Percentiles rank a stretch among this genome's conserved stretches.
phyloP scores from a whole-genome alignment of 2,329 filamentous ascomycete species.

The Alternaria rosae region DNA sequence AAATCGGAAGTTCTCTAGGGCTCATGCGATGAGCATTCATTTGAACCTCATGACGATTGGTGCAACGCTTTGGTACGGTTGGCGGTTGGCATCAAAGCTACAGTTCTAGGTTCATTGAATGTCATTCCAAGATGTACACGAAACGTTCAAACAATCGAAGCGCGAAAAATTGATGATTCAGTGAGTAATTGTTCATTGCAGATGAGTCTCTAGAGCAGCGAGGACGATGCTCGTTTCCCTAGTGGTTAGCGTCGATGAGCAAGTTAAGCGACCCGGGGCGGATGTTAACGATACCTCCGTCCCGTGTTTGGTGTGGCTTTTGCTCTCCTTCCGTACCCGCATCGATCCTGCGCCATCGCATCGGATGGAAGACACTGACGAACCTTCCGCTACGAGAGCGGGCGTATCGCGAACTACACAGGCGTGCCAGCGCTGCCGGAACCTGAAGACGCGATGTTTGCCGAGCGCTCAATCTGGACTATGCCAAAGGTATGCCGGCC shows the following conservation, averaged over 20 bases:
- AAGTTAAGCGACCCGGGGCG: slow-evolving; percentile 7
- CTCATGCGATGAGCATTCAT: slow-evolving; percentile 55
- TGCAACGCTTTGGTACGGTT: slow-evolving; percentile 37
- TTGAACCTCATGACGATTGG: slow-evolving; percentile 51
- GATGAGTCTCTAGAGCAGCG: not conserved
- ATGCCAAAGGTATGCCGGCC: slow-evolving; percentile 38
- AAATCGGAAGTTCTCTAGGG: slow-evolving; percentile 46
- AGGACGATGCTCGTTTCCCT: not conserved
- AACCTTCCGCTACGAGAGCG: slow-evolving; percentile 20
- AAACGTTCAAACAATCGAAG: too few species aligned
- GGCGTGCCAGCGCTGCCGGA: slow-evolving; percentile 46
- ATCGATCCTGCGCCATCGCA: not conserved
- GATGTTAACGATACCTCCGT: slow-evolving; percentile 11
- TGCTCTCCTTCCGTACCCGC: not conserved
- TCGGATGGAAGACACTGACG: slow-evolving; percentile 37
- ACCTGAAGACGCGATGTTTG: slow-evolving; percentile 43
- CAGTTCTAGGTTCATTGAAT: not conserved
- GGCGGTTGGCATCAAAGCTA: not conserved
- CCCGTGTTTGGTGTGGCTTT: slow-evolving; percentile 3
- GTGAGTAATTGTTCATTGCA: too few species aligned
- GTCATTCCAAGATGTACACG: not conserved
- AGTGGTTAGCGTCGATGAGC: slow-evolving; percentile 3
- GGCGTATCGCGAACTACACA: slow-evolving; percentile 32
- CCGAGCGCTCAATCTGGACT: slow-evolving; percentile 37
- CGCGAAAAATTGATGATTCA: too few species aligned